Evolutionary conservation across 2,329 filamentous ascomycete genomes (phyloP).

Genomic region (Dichotomopilus funicola): DNA sequence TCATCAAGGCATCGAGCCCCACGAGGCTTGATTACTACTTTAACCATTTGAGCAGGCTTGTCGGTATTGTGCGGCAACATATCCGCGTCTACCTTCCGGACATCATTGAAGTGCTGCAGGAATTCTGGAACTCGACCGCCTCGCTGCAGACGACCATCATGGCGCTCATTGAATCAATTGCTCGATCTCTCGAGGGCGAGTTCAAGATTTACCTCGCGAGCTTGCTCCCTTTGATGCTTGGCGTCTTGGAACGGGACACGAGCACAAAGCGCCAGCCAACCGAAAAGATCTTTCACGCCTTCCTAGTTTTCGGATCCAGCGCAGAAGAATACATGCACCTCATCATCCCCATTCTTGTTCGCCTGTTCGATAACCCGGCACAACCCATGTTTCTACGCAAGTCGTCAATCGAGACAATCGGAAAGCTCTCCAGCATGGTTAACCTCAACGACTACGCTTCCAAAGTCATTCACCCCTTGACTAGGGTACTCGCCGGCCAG

Average conservation of each 20-base stretch:
- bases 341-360: slow-evolving; percentile 91
- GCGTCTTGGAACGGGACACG: slow-evolving; percentile 80
- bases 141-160: slow-evolving; percentile 87
- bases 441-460: slow-evolving; percentile 96
- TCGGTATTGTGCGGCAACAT: slow-evolving; percentile 92
- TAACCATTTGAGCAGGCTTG: slow-evolving; percentile 87
- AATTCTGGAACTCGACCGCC: slow-evolving; percentile 80
- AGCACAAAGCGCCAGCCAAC: slow-evolving; percentile 72
- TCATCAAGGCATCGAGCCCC: slow-evolving; percentile 74
- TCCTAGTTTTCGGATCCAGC: slow-evolving; percentile 91
- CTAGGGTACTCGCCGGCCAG: slow-evolving; percentile 67
- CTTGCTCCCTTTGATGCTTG: slow-evolving; percentile 87
- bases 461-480: slow-evolving; percentile 90
- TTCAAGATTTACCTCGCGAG: slow-evolving; percentile 94
- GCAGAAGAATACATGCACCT: slow-evolving; percentile 99
- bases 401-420: slow-evolving; percentile 88
- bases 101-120: slow-evolving; percentile 78
- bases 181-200: slow-evolving; percentile 87
- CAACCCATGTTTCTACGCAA: slow-evolving; percentile 76
- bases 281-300: slow-evolving; percentile 86
- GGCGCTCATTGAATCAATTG: slow-evolving; percentile 86
- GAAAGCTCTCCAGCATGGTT: slow-evolving; percentile 88
- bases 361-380: slow-evolving; percentile 83
- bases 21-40: slow-evolving; percentile 90
- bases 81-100: slow-evolving; percentile 84